A percentile compares a stretch with the other conserved stretches of the same genome.
Conservation (phyloP, 208 protist species). For the Crithidia bombi region DNA sequence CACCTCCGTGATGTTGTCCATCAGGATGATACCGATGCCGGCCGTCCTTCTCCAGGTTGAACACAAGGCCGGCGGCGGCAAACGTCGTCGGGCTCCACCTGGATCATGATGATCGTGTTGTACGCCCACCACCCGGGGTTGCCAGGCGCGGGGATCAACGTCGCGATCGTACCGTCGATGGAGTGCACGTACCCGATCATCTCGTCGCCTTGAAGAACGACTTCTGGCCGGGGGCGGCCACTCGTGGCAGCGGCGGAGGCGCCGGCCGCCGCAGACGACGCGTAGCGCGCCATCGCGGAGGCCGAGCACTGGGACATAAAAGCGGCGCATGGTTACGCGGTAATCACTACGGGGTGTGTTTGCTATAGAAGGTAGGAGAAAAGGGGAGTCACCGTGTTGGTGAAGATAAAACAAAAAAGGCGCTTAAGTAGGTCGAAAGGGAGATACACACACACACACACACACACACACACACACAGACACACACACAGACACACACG, state of each 20-base stretch:
- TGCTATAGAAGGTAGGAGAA: too few relatives aligned
- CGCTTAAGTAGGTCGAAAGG: too few relatives aligned
- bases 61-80: constrained; percentile 77
- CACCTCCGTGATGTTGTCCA: constrained; percentile 90
- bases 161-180: constrained; percentile 89
- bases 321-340: constrained; percentile 83
- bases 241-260: constrained; percentile 37
- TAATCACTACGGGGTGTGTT: too few relatives aligned
- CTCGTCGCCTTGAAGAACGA: constrained; percentile 85
- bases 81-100: constrained; percentile 82
- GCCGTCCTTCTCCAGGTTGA: constrained; percentile 89
- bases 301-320: constrained; percentile 51
- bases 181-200: constrained; percentile 91
- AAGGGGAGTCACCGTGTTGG: too few relatives aligned
- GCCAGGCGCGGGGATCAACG: constrained; percentile 75
- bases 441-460: too few relatives aligned
- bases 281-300: constrained; percentile 46
- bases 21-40: constrained; percentile 87
- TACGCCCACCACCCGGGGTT: constrained; percentile 83
- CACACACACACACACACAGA: too few relatives aligned
- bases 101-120: constrained; percentile 89
- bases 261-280: constrained; percentile 38
- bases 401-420: too few relatives aligned
- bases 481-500: too few relatives aligned
- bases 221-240: constrained; percentile 68